Base-by-base conservation (phyloP, 2,329 filamentous ascomycete species). In the Diaporthe sp. region DNA sequence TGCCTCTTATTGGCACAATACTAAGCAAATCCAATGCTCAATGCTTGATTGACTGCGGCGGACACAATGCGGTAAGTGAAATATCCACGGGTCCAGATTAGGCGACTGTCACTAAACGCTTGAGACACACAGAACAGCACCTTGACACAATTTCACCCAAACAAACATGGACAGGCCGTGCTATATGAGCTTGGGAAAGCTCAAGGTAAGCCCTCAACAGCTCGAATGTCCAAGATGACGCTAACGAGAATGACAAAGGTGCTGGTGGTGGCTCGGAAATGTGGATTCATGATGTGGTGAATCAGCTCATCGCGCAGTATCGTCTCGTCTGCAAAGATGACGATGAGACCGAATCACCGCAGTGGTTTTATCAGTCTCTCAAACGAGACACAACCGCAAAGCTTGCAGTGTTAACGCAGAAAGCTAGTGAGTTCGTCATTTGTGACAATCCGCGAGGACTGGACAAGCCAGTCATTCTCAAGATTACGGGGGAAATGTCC, bases 381-480 rank as follows among this genome's bases (percentile, higher is more conserved):
- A 40, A 40, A 15, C 38, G 38, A 40, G 1, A 4, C 12, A 40
- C 12, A 0, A 40, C 13, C 38, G 1, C 38, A 3, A 40, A 4
- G 1, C 38, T 40, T 0, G 38, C 12, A 40, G 17, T 15, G 12
- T 15, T 40, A 12, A 4, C 1, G 38, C 1, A 40, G 38, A 15
- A 12, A 4, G 2, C 38, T 38, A 38, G 35, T 15, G 42, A 19
- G 4, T 28, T 12, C 0, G 25, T 50, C n/a, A 25, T n/a, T 4
- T 50, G 47, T 22, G 7, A n/a, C 7, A 1, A 4, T 13, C 22
- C n/a, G 0, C 7, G n/a, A n/a, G 12, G 12, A 5, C 10, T 1
- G 15, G 6, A 1, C 1, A 1, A 15, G 3, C 30, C 19, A 9
- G 4, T 35, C 4, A 2, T 2, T 4, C 10, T 38, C 3, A 1